Evolutionary conservation across 2,329 filamentous ascomycete species (phyloP).

Genomic region (Cercospora berteroae): DNA sequence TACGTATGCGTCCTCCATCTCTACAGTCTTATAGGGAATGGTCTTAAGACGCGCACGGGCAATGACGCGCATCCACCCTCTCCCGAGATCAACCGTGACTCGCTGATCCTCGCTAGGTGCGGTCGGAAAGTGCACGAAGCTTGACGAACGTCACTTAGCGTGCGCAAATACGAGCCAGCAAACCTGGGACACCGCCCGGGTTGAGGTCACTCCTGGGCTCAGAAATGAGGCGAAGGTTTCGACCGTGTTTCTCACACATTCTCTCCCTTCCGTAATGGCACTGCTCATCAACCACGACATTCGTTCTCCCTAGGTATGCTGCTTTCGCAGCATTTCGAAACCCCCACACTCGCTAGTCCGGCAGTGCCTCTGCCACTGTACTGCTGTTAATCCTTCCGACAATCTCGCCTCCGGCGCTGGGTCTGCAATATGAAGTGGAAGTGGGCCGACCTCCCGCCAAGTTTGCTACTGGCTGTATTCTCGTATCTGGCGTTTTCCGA

Average conservation of each 20-base stretch:
- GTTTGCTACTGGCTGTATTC: constrained; percentile 18
- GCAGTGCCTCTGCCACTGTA: neutral
- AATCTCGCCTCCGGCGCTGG: neutral
- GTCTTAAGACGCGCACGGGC: neutral
- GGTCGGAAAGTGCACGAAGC: neutral
- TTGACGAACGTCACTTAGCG: constrained; percentile 1
- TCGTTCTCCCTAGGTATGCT: constrained; percentile 1
- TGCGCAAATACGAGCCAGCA: constrained; percentile 9
- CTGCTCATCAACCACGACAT: neutral
- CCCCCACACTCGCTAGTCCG: constrained; percentile 3
- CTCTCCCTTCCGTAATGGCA: neutral
- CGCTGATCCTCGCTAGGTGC: constrained; percentile 1
- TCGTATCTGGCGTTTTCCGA: constrained; percentile 9
- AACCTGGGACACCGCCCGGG: constrained; percentile 1
- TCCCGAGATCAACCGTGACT: neutral
- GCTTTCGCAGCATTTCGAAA: neutral
- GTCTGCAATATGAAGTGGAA: constrained; percentile 14
- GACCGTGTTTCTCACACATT: neutral
- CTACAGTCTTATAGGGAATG: neutral
- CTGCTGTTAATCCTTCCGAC: neutral
- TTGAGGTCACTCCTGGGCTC: constrained; percentile 7
- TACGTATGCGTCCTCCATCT: neutral
- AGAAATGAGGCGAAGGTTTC: neutral
- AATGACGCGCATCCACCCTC: neutral
- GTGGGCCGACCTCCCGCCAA: constrained; percentile 20